Evolutionary conservation across 306 rosid genomes (phyloP), one percentile per base, ranked within the genome.

Genomic region (Crataegus laevigata): DNA sequence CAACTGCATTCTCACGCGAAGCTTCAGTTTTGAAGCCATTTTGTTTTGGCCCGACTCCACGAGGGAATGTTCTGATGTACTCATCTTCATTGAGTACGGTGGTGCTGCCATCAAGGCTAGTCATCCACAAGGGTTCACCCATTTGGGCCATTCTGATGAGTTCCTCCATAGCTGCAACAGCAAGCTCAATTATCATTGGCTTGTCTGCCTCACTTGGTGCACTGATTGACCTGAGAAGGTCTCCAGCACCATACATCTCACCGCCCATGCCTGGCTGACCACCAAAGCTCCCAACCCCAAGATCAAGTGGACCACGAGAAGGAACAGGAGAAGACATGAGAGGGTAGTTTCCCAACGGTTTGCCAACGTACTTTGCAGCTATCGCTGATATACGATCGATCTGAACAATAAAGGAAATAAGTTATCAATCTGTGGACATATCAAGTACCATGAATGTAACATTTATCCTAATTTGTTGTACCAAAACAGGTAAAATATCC

Each of bases 121-220:
- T 88, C 87, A 96, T 78, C 99, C 99, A 96, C 28, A 96, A 86
- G 32, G 99, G 99, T 5, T 96, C 99, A 0, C 87, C 91, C 86
- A 89, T 78, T 64, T 96, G 99, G 9, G 99, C 98, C 98, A 96
- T 92, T 34, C 89, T 85, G 69, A 82, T 68, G 0, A 96, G 89
- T 40, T 96, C 99, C 73, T 96, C 99, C 97, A 96, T 96, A 8
- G 99, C 98, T 13, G 94, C 90, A 52, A 96, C 98, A 0, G 98
- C 99, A 2, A 96, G 96, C 87, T 96, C 99, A 24, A 96, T 91
- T 50, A 92, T 85, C 78, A 96, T 83, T 1, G 98, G 98, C 52
- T 96, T 96, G 47, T 96, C 99, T 0, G 91, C 96, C 76, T 92
- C 99, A 0, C 82, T 84, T 0, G 96, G 94, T 0, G 86, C 89